Percentiles rank a stretch among this genome's conserved stretches.
Evolutionary conservation across 352 stramenopile genomes (phyloP).

Genomic region (Phytophthora brassicae): DNA sequence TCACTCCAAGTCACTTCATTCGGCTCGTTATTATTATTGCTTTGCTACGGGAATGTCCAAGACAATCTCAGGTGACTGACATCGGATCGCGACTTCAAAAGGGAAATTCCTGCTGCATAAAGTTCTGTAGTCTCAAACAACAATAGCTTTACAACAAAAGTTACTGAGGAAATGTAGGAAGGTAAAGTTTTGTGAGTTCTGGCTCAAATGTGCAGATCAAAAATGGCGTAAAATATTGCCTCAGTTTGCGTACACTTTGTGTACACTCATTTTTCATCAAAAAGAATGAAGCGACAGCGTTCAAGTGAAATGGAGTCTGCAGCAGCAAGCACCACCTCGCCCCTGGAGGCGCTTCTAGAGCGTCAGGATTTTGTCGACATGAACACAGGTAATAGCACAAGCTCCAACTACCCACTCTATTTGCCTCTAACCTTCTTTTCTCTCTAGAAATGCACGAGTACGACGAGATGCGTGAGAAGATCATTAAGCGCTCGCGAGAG

Average conservation of each 20-base stretch:
- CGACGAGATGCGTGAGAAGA: conserved; percentile 90
- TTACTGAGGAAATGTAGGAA: too few species aligned
- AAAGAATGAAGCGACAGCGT: conserved; percentile 25
- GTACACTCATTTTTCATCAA: not conserved
- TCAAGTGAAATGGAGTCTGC: conserved; percentile 9
- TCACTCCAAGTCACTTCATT: not conserved
- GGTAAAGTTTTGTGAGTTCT: too few species aligned
- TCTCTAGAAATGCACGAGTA: conserved; percentile 86
- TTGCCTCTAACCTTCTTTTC: not conserved
- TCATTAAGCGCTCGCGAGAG: conserved; percentile 95
- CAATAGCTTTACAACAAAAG: too few species aligned
- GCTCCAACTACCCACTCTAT: not conserved
- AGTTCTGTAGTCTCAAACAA: too few species aligned
- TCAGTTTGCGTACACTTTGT: not conserved
- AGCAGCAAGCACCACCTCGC: not conserved
- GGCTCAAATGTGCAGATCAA: too few species aligned
- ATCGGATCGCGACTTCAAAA: too few species aligned
- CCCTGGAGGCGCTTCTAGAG: conserved; percentile 29
- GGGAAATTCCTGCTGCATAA: too few species aligned
- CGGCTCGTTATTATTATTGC: not conserved
- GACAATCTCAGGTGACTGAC: too few species aligned
- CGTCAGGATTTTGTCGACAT: conserved; percentile 57
- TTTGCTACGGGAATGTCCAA: not conserved
- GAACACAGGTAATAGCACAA: conserved; percentile 23
- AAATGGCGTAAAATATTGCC: too few species aligned